Conservation (phyloP, 139 green algal genomes). For the Pleodorina starrii region DNA sequence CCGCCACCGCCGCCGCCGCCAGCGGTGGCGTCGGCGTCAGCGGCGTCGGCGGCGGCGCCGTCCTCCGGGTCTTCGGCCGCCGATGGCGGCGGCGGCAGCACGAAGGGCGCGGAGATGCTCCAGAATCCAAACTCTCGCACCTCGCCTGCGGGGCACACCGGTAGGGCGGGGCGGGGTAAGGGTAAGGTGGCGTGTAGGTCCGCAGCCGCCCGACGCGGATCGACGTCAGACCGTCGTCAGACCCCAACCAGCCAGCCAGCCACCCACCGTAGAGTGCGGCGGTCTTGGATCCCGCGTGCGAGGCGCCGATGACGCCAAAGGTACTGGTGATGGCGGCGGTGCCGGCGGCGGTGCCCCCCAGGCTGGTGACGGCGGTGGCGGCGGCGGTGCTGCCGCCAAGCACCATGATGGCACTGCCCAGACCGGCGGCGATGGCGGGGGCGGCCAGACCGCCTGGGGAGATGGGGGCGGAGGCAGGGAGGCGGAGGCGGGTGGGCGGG, state of each 20-base stretch:
- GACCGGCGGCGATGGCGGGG: slow-evolving; percentile 83
- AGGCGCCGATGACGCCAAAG: slow-evolving; percentile 62
- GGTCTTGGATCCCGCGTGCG: slow-evolving; percentile 40
- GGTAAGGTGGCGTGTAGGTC: too few species aligned
- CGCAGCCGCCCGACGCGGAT: too few species aligned
- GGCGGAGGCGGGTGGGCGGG: neutral
- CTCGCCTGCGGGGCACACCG: slow-evolving; percentile 57
- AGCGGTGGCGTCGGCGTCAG: neutral
- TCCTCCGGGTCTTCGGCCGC: neutral
- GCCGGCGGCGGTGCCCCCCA: slow-evolving; percentile 68
- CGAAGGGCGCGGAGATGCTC: slow-evolving; percentile 51
- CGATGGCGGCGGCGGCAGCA: slow-evolving; percentile 23
- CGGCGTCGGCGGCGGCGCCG: neutral
- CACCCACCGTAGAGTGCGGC: slow-evolving; percentile 37
- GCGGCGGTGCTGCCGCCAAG: slow-evolving; percentile 66
- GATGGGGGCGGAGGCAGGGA: neutral
- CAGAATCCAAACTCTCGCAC: slow-evolving; percentile 88
- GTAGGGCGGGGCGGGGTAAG: too few species aligned
- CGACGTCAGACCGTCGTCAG: too few species aligned
- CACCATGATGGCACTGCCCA: slow-evolving; percentile 75
- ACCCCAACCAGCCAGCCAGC: too few species aligned
- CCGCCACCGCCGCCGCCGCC: neutral
- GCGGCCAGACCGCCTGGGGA: slow-evolving; percentile 82
- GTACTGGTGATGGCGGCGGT: slow-evolving; percentile 71
- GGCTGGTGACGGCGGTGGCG: slow-evolving; percentile 61